These are phyloP conservation scores for Amylostereum areolatum DNA, from an alignment of 1,284 basidiomycete genomes.

Conservation along the genomic window DNA sequence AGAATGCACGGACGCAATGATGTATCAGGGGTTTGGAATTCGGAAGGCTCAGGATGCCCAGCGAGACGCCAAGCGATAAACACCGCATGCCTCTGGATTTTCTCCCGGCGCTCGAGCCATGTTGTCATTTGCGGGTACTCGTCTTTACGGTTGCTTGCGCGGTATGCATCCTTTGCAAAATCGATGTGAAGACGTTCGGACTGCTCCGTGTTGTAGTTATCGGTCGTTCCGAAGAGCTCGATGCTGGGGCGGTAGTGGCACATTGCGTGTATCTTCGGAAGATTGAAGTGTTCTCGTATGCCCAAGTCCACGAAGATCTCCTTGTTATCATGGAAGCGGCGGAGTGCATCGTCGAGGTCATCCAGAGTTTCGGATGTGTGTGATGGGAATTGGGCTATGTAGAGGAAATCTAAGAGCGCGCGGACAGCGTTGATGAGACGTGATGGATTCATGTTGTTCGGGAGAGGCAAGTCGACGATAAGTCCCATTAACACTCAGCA, in stretches of 20 bases:
- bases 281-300: slow-evolving; percentile 6
- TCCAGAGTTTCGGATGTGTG: slow-evolving; percentile 12
- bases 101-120: slow-evolving; percentile 26
- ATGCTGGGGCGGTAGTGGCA: slow-evolving; percentile 24
- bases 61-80: neutral
- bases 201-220: slow-evolving; percentile 26
- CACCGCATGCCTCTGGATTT: slow-evolving; percentile 7
- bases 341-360: slow-evolving; percentile 8
- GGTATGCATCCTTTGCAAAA: slow-evolving; percentile 26
- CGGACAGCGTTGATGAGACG: slow-evolving; percentile 1
- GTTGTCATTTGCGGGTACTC: slow-evolving; percentile 26
- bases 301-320: slow-evolving; percentile 14
- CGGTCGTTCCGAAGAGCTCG: slow-evolving; percentile 20
- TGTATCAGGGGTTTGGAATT: no score
- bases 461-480: neutral
- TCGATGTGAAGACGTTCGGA: slow-evolving; percentile 27
- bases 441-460: neutral
- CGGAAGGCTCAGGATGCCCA: neutral
- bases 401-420: slow-evolving; percentile 8
- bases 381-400: slow-evolving; percentile 4
- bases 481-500: neutral
- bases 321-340: slow-evolving; percentile 21
- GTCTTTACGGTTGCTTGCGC: slow-evolving; percentile 24
- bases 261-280: slow-evolving; percentile 18
- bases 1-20: no score